Evolutionary conservation across 768 basidiomycete species (phyloP), one percentile per base, ranked within the genome.

Genomic region (Rhizopogon roseolus): DNA sequence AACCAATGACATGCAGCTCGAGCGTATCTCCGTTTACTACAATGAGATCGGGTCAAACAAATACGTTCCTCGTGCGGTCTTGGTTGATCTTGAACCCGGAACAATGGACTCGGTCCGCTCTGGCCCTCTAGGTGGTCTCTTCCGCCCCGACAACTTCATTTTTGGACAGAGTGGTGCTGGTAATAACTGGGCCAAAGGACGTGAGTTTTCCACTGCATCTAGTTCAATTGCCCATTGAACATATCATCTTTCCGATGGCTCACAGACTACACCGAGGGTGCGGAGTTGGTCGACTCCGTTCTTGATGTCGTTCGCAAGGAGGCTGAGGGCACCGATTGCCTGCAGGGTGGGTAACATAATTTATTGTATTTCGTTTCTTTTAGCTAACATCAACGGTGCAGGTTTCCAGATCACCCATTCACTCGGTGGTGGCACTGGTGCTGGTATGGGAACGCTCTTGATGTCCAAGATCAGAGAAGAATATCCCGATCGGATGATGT

Each of bases 101-200:
- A 93, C 91, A 49, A 93, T 93, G 91, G 91, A 93, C 69, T 89
- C 92, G 56, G 85, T 93, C 56, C 90, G 90, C 73, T 87, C 88
- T 49, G 91, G 92, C 49, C 90, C 93, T 62, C 82, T 96, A 52
- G 94, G 95, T 66, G 76, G 76, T 60, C 85, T 98, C 60, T 98
- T 97, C 90, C 87, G 93, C 64, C 95, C 95, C 37, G 95, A 97
- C 76, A 98, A 97, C 82, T 96, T 96, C 67, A 93, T 98, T 65
- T 97, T 95, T 60, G 96, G 94, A 53, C 96, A 98, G 75, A 93
- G 86, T 72, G 94, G 94, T 75, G 96, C 94, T 63, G 95, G 96
- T 68, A 98, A 99, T 85, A 98, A 98, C 79, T 98, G 97, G 97
- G 96, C 97, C 22, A 99, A 98, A 87, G 96, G 96, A 80, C 90